These are phyloP conservation scores for Neoscytalidium dimidiatum DNA, from an alignment of 2,329 filamentous ascomycete species.

Conservation along the genomic window DNA sequence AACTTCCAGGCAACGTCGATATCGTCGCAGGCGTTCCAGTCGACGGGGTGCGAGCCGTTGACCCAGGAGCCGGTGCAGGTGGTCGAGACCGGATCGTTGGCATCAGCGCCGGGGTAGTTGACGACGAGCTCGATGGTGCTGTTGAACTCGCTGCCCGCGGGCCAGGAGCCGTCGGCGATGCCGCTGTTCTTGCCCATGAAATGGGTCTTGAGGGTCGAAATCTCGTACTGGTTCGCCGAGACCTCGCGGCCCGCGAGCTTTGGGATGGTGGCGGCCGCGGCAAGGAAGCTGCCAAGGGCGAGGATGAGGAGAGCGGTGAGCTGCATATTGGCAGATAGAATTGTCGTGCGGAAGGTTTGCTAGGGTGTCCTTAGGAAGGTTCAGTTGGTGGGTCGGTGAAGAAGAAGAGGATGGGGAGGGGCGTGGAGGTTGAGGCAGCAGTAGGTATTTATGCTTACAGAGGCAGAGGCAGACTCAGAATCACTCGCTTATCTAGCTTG, in stretches of 20 bases:
- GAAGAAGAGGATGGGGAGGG: neutral
- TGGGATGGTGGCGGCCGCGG: neutral
- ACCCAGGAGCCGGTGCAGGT: conserved; percentile 22
- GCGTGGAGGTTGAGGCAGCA: neutral
- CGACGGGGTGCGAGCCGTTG: neutral
- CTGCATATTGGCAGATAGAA: neutral
- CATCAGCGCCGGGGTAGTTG: neutral
- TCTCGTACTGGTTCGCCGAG: conserved; percentile 22
- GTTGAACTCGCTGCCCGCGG: conserved; percentile 24
- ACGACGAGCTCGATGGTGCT: conserved; percentile 30
- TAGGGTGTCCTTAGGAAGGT: neutral
- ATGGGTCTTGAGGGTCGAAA: conserved; percentile 29
- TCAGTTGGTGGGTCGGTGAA: neutral
- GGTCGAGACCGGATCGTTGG: conserved; percentile 17
- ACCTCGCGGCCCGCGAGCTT: neutral
- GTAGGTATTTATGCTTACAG: neutral
- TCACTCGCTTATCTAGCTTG: no score
- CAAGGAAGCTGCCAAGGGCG: neutral
- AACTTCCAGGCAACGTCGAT: neutral
- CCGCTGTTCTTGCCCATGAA: conserved; percentile 31
- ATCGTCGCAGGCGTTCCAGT: conserved; percentile 11
- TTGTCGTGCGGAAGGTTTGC: neutral
- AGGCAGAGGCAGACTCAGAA: neutral
- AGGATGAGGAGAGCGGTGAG: neutral
- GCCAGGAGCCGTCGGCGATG: conserved; percentile 29